Base-by-base conservation (phyloP, 331 rosid species). In the Quercus lobata region DNA sequence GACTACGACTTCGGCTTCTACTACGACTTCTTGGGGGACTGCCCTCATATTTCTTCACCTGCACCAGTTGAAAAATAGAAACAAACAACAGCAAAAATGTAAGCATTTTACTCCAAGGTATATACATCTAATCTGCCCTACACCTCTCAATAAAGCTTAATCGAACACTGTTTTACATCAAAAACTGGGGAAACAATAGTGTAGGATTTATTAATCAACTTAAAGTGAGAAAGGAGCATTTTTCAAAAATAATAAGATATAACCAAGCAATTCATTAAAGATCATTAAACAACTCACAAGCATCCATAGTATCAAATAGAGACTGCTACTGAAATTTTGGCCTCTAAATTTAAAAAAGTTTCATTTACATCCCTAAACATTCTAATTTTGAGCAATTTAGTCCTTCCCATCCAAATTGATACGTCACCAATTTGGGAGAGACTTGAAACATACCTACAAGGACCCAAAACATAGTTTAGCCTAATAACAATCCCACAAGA, bases 1-100 rank as follows among this genome's bases (percentile, higher is more conserved):
- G 80, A 76, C 97, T 93, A 0, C 53, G 53, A 0, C 53, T 46
- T n/a, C 92, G 88, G 80, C 99, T 95, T 69, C 99, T 83, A 75
- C 97, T 94, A 12, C 89, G 88, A 78, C 97, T 93, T 90, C 98
- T 90, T 15, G 94, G 77, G 62, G 90, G 98, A 85, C 97, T 90
- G 63, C 89, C 65, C 79, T 92, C 98, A 4, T 83, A 83, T 82
- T 90, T 90, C 80, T 81, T 96, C 83, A 96, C 99, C 99, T 96
- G 85, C 78, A 77, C 37, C 81, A 55, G 72, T 56, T 35, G 12
- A 7, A 62, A 62, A 10, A 27, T 17, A 52, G 25, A 62, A 49
- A 60, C 58, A 84, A 56, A 77, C 6, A 61, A 46, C 79, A 79
- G 21, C 27, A 11, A 41, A 52, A 68, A 17, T 35, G 5, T 35